Percentiles rank a stretch among this genome's conserved stretches.
These are phyloP conservation scores for Hortiboletus campestris DNA, from an alignment of 768 basidiomycete species.

Conservation along the genomic window DNA sequence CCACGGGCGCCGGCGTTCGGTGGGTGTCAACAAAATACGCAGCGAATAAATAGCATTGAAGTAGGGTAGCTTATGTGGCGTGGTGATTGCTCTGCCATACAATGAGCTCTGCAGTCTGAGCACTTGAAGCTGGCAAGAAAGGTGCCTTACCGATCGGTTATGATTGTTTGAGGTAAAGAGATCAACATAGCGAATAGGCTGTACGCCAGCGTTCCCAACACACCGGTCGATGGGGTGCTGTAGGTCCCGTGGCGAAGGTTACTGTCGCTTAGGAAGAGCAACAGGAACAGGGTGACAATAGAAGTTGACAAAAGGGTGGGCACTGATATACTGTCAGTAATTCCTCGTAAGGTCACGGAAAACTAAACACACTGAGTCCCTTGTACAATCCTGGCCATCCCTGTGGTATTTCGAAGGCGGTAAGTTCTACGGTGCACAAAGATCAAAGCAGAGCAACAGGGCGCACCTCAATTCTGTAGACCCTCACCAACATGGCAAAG, in stretches of 20 bases:
- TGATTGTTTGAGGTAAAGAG: slow-evolving; percentile 63
- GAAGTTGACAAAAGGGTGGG: slow-evolving; percentile 48
- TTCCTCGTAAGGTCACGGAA: slow-evolving; percentile 29
- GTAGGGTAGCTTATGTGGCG: slow-evolving; percentile 73
- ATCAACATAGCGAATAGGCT: slow-evolving; percentile 65
- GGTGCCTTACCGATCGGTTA: slow-evolving; percentile 67
- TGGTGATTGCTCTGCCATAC: slow-evolving; percentile 67
- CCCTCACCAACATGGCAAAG: slow-evolving; percentile 70
- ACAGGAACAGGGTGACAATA: slow-evolving; percentile 54
- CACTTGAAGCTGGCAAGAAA: not conserved
- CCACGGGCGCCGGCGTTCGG: slow-evolving; percentile 78
- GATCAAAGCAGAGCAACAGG: not conserved
- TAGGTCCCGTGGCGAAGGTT: slow-evolving; percentile 64
- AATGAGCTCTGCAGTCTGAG: not conserved
- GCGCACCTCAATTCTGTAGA: slow-evolving; percentile 69
- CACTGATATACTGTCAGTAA: slow-evolving; percentile 44
- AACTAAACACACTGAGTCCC: slow-evolving; percentile 54
- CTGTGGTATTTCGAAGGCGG: slow-evolving; percentile 30
- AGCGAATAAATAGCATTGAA: slow-evolving; percentile 56
- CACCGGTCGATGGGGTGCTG: slow-evolving; percentile 57
- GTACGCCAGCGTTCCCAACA: slow-evolving; percentile 63
- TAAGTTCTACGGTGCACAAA: not conserved
- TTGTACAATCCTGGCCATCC: slow-evolving; percentile 78
- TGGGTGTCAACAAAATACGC: slow-evolving; percentile 74
- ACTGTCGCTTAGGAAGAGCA: slow-evolving; percentile 56